Percentiles rank a stretch among this genome's conserved stretches.
phyloP scores from a whole-genome alignment of 768 basidiomycete genomes.

The Tulasnella sp. region DNA sequence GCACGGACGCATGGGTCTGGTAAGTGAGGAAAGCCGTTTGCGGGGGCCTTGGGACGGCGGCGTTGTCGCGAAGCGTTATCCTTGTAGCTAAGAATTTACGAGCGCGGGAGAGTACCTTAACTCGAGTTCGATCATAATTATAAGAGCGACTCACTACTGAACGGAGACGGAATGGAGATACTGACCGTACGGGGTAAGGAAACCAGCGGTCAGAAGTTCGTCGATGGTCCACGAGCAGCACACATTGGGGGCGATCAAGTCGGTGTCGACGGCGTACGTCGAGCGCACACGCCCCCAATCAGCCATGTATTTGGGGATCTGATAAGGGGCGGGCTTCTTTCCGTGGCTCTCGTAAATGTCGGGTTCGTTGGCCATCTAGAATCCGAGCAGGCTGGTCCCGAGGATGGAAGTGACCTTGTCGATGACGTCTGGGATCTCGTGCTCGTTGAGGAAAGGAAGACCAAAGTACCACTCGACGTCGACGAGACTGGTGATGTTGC shows the following conservation, averaged over 20 bases:
- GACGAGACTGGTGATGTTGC: conserved; percentile 35
- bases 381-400: conserved; percentile 32
- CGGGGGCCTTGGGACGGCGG: not conserved
- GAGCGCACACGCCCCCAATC: conserved; percentile 29
- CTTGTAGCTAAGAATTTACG: not conserved
- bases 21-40: conserved; percentile 7
- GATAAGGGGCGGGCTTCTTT: conserved; percentile 34
- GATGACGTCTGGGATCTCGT: not conserved
- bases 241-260: conserved; percentile 37
- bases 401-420: not conserved
- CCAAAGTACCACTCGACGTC: conserved; percentile 40
- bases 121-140: not conserved
- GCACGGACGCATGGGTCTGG: conserved; percentile 18
- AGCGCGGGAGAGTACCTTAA: not conserved
- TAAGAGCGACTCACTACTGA: conserved; percentile 1
- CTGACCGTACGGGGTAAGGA: conserved; percentile 33
- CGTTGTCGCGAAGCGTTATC: not conserved
- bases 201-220: conserved; percentile 35
- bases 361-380: conserved; percentile 59
- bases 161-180: conserved; percentile 14
- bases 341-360: conserved; percentile 47
- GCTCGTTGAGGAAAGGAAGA: conserved; percentile 32
- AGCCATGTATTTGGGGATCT: conserved; percentile 32
- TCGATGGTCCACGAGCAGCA: conserved; percentile 38
- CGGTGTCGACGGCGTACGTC: conserved; percentile 23